phyloP scores from a whole-genome alignment of 371 early-diverging fungal genomes.

The Mucor piriformis region DNA sequence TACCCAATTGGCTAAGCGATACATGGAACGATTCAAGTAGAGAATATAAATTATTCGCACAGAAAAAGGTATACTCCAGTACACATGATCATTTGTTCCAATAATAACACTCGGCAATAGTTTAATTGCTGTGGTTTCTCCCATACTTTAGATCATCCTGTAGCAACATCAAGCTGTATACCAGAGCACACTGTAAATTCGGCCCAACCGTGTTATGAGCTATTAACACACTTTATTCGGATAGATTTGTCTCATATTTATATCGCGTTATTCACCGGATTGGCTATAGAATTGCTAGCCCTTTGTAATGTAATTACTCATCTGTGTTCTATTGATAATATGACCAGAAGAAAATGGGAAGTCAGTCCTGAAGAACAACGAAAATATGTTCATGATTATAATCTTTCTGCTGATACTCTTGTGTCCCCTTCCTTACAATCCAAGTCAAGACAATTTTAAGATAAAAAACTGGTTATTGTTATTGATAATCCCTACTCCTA shows the following conservation, averaged over 20 bases:
- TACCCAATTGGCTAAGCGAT: constrained; percentile 32
- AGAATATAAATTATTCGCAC: constrained; percentile 37
- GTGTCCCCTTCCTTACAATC: constrained; percentile 5
- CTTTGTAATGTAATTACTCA: constrained; percentile 39
- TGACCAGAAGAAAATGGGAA: constrained; percentile 11
- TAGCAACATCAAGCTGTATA: constrained; percentile 27
- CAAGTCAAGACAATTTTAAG: constrained; percentile 11
- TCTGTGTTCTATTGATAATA: constrained; percentile 26
- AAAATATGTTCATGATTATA: constrained; percentile 10
- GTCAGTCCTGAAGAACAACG: constrained; percentile 16
- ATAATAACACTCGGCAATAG: too few relatives aligned
- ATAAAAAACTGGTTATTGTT: neutral
- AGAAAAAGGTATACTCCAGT: constrained; percentile 21
- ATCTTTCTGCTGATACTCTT: constrained; percentile 16
- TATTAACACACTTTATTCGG: constrained; percentile 26
- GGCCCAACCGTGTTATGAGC: constrained; percentile 34
- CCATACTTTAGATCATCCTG: constrained; percentile 32
- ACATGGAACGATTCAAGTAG: constrained; percentile 33
- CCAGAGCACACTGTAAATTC: constrained; percentile 29
- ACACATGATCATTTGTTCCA: too few relatives aligned
- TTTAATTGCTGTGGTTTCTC: constrained; percentile 46
- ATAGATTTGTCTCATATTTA: constrained; percentile 32
- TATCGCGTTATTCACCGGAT: constrained; percentile 37
- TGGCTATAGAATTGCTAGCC: constrained; percentile 39
- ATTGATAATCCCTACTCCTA: too few relatives aligned